Percentiles rank a stretch among this genome's conserved stretches.
These are phyloP conservation scores for Pichia sp. DNA, from an alignment of 1,139 yeast species.

Conservation along the genomic window DNA sequence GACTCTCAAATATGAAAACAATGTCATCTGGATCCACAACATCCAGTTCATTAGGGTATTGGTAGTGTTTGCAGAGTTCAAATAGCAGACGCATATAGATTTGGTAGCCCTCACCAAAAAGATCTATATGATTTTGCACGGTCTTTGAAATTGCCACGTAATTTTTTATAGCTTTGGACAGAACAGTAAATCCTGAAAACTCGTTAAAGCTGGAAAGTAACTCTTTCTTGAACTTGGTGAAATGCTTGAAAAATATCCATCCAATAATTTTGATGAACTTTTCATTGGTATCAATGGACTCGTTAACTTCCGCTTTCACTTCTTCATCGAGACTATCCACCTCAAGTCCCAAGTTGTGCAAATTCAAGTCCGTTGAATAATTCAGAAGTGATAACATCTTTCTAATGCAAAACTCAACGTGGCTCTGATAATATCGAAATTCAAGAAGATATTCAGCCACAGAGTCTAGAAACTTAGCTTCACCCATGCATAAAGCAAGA, in stretches of 20 bases:
- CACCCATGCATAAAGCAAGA: conserved; percentile 21
- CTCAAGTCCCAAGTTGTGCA: conserved; percentile 32
- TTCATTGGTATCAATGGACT: conserved; percentile 20
- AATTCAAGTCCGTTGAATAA: conserved; percentile 31
- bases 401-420: conserved; percentile 37
- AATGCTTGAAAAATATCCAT: conserved; percentile 42
- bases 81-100: conserved; percentile 47
- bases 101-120: conserved; percentile 28
- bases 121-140: conserved; percentile 16
- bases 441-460: conserved; percentile 27
- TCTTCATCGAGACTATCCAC: conserved; percentile 19
- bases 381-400: conserved; percentile 38
- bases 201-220: conserved; percentile 41
- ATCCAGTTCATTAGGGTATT: conserved; percentile 35
- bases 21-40: conserved; percentile 48
- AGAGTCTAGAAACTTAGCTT: background rate
- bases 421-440: conserved; percentile 29
- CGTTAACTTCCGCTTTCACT: conserved; percentile 16
- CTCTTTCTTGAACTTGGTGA: conserved; percentile 32
- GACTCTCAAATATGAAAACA: conserved; percentile 43
- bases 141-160: conserved; percentile 17
- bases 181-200: conserved; percentile 39
- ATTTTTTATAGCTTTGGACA: conserved; percentile 21
- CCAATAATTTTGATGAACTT: conserved; percentile 32
- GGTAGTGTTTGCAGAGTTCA: conserved; percentile 41